Evolutionary conservation across 176 grass and related monocot genomes (phyloP).

Genomic region (Triticum timopheevii): DNA sequence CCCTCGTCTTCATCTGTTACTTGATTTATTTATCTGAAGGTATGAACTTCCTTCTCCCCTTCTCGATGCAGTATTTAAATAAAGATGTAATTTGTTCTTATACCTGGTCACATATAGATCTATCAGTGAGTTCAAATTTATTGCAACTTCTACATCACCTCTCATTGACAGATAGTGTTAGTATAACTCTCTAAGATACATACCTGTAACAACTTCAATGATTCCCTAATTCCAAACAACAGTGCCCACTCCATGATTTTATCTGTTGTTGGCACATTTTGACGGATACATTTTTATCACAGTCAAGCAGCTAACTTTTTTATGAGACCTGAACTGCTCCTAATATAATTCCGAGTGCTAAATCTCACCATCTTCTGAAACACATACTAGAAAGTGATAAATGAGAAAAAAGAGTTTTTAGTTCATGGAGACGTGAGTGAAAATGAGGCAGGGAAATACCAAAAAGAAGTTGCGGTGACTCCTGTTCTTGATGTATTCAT

Average conservation of each 20-base stretch:
- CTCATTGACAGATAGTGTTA: no score
- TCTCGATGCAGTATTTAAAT: no score
- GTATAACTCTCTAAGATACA: no score
- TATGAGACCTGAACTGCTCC: not conserved
- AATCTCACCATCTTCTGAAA: not conserved
- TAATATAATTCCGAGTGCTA: not conserved
- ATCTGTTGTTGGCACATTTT: not conserved
- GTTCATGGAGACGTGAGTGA: not conserved
- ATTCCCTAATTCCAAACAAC: not conserved
- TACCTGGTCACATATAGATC: no score
- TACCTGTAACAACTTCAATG: no score
- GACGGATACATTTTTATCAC: not conserved
- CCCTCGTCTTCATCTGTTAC: no score
- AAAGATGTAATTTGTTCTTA: no score
- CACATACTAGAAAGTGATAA: not conserved
- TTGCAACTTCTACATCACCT: no score
- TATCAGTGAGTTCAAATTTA: no score
- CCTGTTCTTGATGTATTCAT: slow-evolving; percentile 35
- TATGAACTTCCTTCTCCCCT: no score
- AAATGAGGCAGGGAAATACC: slow-evolving; percentile 20
- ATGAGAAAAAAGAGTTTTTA: not conserved
- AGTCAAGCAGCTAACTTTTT: not conserved
- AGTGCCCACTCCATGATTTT: not conserved
- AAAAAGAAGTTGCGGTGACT: slow-evolving; percentile 39
- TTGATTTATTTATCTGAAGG: no score